Evolutionary conservation across 1,139 yeast species (phyloP).

Genomic region (Diutina siamensis): DNA sequence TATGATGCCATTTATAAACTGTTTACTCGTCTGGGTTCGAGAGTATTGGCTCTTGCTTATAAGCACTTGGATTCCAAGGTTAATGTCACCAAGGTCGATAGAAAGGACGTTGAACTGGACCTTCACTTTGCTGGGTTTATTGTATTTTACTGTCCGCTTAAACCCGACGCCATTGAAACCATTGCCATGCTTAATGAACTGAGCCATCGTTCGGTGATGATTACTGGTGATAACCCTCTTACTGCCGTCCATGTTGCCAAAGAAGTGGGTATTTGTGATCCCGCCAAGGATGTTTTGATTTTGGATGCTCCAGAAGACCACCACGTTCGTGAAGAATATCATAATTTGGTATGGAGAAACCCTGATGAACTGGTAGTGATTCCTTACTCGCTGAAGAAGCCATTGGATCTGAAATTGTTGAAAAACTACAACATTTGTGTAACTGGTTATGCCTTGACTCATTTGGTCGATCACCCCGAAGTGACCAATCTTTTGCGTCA

Average conservation of each 20-base stretch:
- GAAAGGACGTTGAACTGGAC: conserved; percentile 67
- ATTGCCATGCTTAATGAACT: conserved; percentile 90
- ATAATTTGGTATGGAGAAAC: conserved; percentile 66
- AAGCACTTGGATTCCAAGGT: conserved; percentile 51
- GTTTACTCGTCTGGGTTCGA: conserved; percentile 89
- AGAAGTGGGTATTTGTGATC: conserved; percentile 61
- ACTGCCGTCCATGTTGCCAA: conserved; percentile 98
- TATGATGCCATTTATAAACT: conserved; percentile 84
- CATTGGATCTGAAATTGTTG: conserved; percentile 48
- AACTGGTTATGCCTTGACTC: conserved; percentile 81
- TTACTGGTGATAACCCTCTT: conserved; percentile 97
- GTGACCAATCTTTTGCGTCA: conserved; percentile 65
- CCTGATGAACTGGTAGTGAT: conserved; percentile 65
- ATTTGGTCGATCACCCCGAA: conserved; percentile 52
- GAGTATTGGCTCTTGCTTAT: conserved; percentile 91
- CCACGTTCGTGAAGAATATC: conserved; percentile 35
- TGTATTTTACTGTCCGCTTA: conserved; percentile 95
- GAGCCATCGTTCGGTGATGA: conserved; percentile 92
- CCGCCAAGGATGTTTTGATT: conserved; percentile 69
- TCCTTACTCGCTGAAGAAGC: conserved; percentile 54
- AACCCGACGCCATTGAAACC: conserved; percentile 83
- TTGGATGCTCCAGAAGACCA: conserved; percentile 76
- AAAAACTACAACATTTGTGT: conserved; percentile 75
- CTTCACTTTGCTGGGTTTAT: conserved; percentile 84
- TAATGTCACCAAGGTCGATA: conserved; percentile 39